phyloP scores from a whole-genome alignment of 2,329 filamentous ascomycete genomes.

The Fusarium zealandicum region DNA sequence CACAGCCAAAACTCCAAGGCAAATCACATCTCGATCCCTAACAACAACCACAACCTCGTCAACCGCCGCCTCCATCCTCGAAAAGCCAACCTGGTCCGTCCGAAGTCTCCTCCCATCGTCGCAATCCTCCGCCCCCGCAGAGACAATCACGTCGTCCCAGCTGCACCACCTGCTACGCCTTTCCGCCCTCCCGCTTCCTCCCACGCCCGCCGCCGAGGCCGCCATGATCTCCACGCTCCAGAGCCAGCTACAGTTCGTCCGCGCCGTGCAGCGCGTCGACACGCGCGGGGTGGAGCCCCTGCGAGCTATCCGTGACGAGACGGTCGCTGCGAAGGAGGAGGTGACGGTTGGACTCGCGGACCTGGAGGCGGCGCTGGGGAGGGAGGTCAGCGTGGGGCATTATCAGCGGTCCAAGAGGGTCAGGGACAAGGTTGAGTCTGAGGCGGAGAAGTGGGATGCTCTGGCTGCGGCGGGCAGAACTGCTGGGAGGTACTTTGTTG shows the following conservation, averaged over 20 bases:
- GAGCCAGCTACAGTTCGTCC: conserved; percentile 90
- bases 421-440: conserved; percentile 48
- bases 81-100: conserved; percentile 84
- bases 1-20: conserved; percentile 3
- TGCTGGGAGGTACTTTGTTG: conserved; percentile 78
- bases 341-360: conserved; percentile 65
- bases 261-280: conserved; percentile 80
- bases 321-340: conserved; percentile 65
- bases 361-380: conserved; percentile 61
- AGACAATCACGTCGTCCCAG: conserved; percentile 68
- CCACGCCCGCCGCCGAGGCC: conserved; percentile 66
- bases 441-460: conserved; percentile 73
- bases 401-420: conserved; percentile 54
- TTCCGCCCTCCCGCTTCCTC: conserved; percentile 82
- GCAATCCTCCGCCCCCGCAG: conserved; percentile 39
- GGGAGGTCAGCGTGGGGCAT: conserved; percentile 68
- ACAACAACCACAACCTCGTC: conserved; percentile 25
- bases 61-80: conserved; percentile 58
- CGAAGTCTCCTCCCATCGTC: conserved; percentile 69
- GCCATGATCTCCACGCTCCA: conserved; percentile 77
- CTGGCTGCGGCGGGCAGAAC: conserved; percentile 70
- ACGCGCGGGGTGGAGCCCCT: conserved; percentile 77
- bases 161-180: conserved; percentile 87
- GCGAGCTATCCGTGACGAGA: conserved; percentile 82
- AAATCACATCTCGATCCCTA: conserved; percentile 4